Conservation (phyloP, 2,329 filamentous ascomycete species). For the Colletotrichum magnum region DNA sequence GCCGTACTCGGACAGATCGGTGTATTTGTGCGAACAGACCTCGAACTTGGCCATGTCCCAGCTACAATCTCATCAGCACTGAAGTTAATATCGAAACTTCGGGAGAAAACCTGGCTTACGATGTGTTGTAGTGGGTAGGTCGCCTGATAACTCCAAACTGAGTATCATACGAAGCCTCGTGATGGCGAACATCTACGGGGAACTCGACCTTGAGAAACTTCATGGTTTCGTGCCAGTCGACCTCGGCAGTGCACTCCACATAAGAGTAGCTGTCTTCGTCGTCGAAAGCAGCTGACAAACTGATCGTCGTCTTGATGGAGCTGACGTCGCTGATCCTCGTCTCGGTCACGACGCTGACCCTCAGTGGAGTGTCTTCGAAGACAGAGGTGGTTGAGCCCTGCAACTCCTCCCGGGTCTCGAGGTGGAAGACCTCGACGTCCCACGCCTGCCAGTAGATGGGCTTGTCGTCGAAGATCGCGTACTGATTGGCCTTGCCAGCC, state of each 20-base stretch:
- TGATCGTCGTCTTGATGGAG: slow-evolving; percentile 76
- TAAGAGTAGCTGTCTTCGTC: slow-evolving; percentile 57
- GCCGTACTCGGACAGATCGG: slow-evolving; percentile 77
- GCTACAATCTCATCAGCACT: not conserved
- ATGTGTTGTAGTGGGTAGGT: slow-evolving; percentile 80
- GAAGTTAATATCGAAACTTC: not conserved
- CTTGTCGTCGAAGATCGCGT: slow-evolving; percentile 79
- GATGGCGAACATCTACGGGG: slow-evolving; percentile 75
- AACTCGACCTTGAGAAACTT: slow-evolving; percentile 81
- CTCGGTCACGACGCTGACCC: slow-evolving; percentile 70
- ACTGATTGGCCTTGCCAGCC: slow-evolving; percentile 73
- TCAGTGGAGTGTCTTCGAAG: slow-evolving; percentile 64
- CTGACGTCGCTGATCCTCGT: slow-evolving; percentile 76
- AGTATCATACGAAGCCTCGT: slow-evolving; percentile 77
- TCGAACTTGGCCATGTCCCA: slow-evolving; percentile 87
- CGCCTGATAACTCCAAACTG: slow-evolving; percentile 75
- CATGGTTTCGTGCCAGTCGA: slow-evolving; percentile 79
- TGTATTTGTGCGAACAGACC: slow-evolving; percentile 82
- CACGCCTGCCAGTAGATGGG: slow-evolving; percentile 80
- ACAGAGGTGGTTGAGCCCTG: slow-evolving; percentile 64
- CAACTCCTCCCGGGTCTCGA: slow-evolving; percentile 74
- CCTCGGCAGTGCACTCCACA: slow-evolving; percentile 72
- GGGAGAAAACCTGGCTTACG: slow-evolving; percentile 53
- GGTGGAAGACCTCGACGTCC: slow-evolving; percentile 79
- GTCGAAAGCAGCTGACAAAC: slow-evolving; percentile 64